Conservation (phyloP, 805 yeast genomes). For the Yamadazyma philogaea region DNA sequence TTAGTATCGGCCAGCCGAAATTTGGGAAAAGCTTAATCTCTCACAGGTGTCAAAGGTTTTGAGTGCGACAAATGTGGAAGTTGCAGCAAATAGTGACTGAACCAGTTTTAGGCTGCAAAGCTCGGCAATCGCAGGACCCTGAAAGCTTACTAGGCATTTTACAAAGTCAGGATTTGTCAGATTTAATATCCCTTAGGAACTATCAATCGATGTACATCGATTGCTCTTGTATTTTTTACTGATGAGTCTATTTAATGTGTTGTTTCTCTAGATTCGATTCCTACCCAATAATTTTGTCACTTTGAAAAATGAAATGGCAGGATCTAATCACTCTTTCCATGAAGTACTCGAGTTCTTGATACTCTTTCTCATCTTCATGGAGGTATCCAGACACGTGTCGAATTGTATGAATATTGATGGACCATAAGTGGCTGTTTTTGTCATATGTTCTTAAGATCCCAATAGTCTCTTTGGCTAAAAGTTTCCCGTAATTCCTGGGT, state of each 20-base stretch:
- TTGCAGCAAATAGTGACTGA: neutral
- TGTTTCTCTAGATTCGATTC: too few species aligned
- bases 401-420: constrained; percentile 32
- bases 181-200: too few species aligned
- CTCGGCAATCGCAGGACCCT: too few species aligned
- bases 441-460: constrained; percentile 41
- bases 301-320: constrained; percentile 16
- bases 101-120: neutral
- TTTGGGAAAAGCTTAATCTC: neutral
- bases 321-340: constrained; percentile 17
- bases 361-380: constrained; percentile 21
- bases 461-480: constrained; percentile 32
- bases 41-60: neutral
- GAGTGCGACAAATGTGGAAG: neutral
- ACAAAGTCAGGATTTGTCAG: too few species aligned
- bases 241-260: too few species aligned
- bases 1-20: neutral
- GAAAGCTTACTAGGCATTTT: too few species aligned
- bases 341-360: constrained; percentile 19
- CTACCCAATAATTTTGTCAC: constrained; percentile 15
- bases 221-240: too few species aligned
- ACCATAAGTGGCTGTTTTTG: constrained; percentile 30
- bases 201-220: too few species aligned
- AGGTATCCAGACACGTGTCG: constrained; percentile 25
- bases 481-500: constrained; percentile 24